Evolutionary conservation across 306 rosid genomes (phyloP).

Genomic region (Sindora glabra): DNA sequence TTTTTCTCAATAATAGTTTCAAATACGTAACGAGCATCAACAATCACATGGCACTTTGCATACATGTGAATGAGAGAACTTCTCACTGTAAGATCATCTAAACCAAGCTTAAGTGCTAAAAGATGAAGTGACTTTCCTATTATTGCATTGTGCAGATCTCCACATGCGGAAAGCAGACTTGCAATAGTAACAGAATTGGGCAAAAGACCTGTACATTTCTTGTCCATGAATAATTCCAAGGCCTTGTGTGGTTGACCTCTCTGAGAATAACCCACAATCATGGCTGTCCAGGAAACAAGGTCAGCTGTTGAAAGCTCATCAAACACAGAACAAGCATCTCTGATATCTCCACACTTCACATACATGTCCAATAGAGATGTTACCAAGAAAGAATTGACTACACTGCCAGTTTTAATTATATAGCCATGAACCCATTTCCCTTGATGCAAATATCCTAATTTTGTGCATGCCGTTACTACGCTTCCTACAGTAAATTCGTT

Average conservation of each 20-base stretch:
- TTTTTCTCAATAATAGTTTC: constrained; percentile 34
- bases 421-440: constrained; percentile 73
- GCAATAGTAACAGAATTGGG: constrained; percentile 60
- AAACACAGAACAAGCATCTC: constrained; percentile 53
- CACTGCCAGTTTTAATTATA: constrained; percentile 43
- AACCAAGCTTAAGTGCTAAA: constrained; percentile 41
- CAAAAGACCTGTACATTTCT: constrained; percentile 30
- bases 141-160: constrained; percentile 27
- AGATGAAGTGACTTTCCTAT: constrained; percentile 54
- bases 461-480: constrained; percentile 45
- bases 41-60: constrained; percentile 43
- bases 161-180: constrained; percentile 69
- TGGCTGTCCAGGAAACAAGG: constrained; percentile 74
- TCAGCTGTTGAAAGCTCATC: constrained; percentile 37
- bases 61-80: constrained; percentile 71
- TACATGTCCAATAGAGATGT: constrained; percentile 42
- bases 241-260: constrained; percentile 46
- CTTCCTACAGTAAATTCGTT: constrained; percentile 54
- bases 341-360: constrained; percentile 52
- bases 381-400: constrained; percentile 14
- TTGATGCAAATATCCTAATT: constrained; percentile 52
- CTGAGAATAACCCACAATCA: constrained; percentile 72
- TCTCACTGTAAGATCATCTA: constrained; percentile 35
- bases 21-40: constrained; percentile 45
- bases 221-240: constrained; percentile 33